A percentile compares a stretch with the other conserved stretches of the same genome.
phyloP scores from a whole-genome alignment of 176 grass and related monocot genomes.

The Urochloa ruziziensis region DNA sequence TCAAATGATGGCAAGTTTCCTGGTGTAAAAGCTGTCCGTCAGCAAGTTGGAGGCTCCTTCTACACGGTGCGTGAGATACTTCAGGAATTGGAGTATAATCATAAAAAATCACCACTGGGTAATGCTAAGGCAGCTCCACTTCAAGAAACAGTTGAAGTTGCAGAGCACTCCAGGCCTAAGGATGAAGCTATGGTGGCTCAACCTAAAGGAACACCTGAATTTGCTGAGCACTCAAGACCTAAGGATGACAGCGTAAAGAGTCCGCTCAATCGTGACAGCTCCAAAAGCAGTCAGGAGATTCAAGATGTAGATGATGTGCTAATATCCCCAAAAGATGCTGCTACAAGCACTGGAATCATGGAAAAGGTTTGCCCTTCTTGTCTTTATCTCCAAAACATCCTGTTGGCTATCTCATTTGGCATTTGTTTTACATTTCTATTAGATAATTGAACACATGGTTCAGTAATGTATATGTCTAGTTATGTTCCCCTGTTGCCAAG shows the following conservation, averaged over 20 bases:
- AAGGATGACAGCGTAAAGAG: slow-evolving; percentile 11
- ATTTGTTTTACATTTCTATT: neutral
- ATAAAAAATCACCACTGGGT: slow-evolving; percentile 19
- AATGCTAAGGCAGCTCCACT: slow-evolving; percentile 12
- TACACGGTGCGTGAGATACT: slow-evolving; percentile 53
- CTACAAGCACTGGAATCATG: neutral
- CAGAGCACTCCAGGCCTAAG: neutral
- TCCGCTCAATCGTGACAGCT: neutral
- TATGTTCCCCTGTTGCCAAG: neutral
- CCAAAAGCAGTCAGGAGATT: neutral
- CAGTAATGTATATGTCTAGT: neutral
- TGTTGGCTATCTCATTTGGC: neutral
- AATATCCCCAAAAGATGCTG: neutral
- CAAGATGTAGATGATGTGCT: slow-evolving; percentile 8
- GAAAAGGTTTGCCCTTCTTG: slow-evolving; percentile 6
- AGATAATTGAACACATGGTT: neutral
- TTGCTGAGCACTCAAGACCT: neutral
- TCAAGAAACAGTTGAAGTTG: slow-evolving; percentile 13
- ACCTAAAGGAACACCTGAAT: slow-evolving; percentile 13
- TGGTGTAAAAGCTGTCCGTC: neutral
- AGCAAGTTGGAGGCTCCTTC: slow-evolving; percentile 42
- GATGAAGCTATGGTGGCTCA: slow-evolving; percentile 11
- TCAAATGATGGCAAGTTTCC: slow-evolving; percentile 71
- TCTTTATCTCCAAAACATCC: neutral
- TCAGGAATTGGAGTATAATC: slow-evolving; percentile 61